phyloP scores from a whole-genome alignment of 2,329 filamentous ascomycete genomes.

The Aspergillus proliferans region DNA sequence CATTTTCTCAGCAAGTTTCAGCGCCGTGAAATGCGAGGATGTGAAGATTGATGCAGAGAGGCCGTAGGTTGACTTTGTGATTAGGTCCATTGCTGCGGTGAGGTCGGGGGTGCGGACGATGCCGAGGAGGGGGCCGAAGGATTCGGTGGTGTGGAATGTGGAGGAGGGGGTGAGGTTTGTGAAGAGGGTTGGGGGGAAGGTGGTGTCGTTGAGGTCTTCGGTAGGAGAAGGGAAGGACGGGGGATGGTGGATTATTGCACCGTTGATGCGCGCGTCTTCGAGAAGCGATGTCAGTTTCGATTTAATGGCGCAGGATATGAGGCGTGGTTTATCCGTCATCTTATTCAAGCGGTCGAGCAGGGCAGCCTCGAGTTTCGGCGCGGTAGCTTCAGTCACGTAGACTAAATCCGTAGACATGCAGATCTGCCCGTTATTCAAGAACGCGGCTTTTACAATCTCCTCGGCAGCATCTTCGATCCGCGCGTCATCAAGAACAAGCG shows the following conservation, averaged over 20 bases:
- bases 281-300: slow-evolving; percentile 32
- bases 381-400: slow-evolving; percentile 47
- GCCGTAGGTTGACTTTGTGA: slow-evolving; percentile 20
- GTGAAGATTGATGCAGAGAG: slow-evolving; percentile 24
- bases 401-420: slow-evolving; percentile 75
- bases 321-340: neutral
- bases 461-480: slow-evolving; percentile 36
- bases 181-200: neutral
- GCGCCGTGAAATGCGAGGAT: slow-evolving; percentile 15
- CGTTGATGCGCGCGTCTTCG: slow-evolving; percentile 46
- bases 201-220: neutral
- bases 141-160: slow-evolving; percentile 20
- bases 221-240: neutral
- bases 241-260: slow-evolving; percentile 39
- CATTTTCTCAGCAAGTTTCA: slow-evolving; percentile 17
- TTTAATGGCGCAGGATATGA: neutral
- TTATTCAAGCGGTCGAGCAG: neutral
- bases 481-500: slow-evolving; percentile 41
- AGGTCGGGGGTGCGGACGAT: slow-evolving; percentile 19
- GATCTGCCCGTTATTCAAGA: slow-evolving; percentile 55
- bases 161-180: neutral
- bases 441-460: slow-evolving; percentile 22
- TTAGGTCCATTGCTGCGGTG: slow-evolving; percentile 15
- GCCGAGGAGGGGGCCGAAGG: slow-evolving; percentile 22
- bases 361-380: neutral